These are phyloP conservation scores for Penicillium cinerascens DNA, from an alignment of 495 filamentous ascomycete genomes.

Conservation along the genomic window DNA sequence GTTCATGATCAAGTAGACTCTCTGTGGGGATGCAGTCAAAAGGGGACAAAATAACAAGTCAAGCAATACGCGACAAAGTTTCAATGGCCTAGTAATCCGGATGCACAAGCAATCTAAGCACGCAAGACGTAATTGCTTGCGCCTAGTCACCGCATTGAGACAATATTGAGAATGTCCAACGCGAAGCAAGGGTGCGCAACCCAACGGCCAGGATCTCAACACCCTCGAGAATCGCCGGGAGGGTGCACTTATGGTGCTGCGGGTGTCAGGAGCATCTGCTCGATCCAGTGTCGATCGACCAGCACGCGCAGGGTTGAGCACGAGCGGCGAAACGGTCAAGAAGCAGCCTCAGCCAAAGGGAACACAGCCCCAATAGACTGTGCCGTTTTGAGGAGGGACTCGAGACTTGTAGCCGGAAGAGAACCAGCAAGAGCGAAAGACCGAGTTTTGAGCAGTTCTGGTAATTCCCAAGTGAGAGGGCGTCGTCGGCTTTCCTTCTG, in stretches of 20 bases:
- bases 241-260: slow-evolving; percentile 9
- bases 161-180: slow-evolving; percentile 11
- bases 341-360: slow-evolving; percentile 1
- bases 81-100: slow-evolving; percentile 19
- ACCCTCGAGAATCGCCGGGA: slow-evolving; percentile 4
- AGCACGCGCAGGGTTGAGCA: slow-evolving; percentile 28
- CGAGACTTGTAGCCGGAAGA: neutral
- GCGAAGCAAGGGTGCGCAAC: slow-evolving; percentile 7
- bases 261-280: slow-evolving; percentile 19
- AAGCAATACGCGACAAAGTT: slow-evolving; percentile 14
- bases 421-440: slow-evolving; percentile 4
- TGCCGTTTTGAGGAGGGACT: neutral
- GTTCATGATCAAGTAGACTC: slow-evolving; percentile 17
- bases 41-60: neutral
- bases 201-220: slow-evolving; percentile 20
- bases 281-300: slow-evolving; percentile 27
- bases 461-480: slow-evolving; percentile 4
- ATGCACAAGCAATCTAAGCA: slow-evolving; percentile 21
- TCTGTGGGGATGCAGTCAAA: neutral
- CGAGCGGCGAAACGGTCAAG: slow-evolving; percentile 22
- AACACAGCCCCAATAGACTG: neutral
- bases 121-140: slow-evolving; percentile 10
- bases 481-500: slow-evolving; percentile 17
- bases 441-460: neutral
- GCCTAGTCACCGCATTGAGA: slow-evolving; percentile 24